A percentile compares a stretch with the other conserved stretches of the same genome.
phyloP scores from a whole-genome alignment of 1,139 yeast genomes.

The Zygosaccharomyces pseudobailii region DNA sequence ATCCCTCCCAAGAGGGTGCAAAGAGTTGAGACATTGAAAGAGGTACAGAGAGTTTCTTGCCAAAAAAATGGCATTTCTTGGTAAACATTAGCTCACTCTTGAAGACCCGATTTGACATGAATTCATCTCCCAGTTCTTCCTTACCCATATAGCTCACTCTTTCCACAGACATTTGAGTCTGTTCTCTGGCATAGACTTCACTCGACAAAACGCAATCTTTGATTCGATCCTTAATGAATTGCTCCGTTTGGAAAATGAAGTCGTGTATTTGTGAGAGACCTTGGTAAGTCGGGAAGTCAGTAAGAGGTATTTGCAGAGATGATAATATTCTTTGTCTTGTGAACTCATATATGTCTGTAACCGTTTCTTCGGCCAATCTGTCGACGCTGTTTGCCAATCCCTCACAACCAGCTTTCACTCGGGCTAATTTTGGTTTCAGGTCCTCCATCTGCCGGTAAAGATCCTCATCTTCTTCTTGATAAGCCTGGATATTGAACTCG shows the following conservation, averaged over 20 bases:
- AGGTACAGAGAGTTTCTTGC: conserved; percentile 54
- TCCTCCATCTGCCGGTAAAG: conserved; percentile 47
- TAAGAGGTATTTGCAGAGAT: conserved; percentile 58
- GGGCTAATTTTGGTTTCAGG: conserved; percentile 62
- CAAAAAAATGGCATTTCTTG: conserved; percentile 59
- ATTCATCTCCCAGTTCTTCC: conserved; percentile 52
- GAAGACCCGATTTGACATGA: conserved; percentile 61
- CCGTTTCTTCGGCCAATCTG: conserved; percentile 55
- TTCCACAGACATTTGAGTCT: conserved; percentile 57
- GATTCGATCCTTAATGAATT: conserved; percentile 59
- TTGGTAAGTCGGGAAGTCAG: conserved; percentile 51
- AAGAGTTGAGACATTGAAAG: conserved; percentile 67
- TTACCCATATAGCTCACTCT: conserved; percentile 64
- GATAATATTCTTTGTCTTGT: conserved; percentile 51
- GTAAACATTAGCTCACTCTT: conserved; percentile 81
- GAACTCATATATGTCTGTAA: conserved; percentile 54
- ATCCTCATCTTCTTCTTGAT: conserved; percentile 43
- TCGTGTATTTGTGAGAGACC: conserved; percentile 65
- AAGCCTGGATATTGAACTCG: conserved; percentile 54
- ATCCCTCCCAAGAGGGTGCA: conserved; percentile 66
- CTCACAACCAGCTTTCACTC: conserved; percentile 47
- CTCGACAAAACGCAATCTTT: conserved; percentile 57
- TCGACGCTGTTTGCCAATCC: conserved; percentile 58
- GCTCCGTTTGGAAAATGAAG: conserved; percentile 68
- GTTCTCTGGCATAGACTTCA: conserved; percentile 62